Percentiles rank a stretch among this genome's conserved stretches.
Conservation (phyloP, 176 grass and related monocot genomes). For the Oryza brachyantha region DNA sequence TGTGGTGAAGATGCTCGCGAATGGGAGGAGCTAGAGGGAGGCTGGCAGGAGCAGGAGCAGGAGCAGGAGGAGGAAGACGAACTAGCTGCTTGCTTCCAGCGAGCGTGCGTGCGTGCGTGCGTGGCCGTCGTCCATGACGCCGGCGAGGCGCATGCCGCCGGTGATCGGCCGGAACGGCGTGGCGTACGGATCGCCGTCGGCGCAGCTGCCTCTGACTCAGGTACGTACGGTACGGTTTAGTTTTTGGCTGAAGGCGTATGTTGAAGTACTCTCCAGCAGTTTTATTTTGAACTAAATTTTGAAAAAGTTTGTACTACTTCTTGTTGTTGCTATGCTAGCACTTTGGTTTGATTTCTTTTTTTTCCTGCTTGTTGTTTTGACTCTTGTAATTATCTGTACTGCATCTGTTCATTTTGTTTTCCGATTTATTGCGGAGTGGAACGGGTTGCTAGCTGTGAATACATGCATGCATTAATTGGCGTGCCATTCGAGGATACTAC, state of each 20-base stretch:
- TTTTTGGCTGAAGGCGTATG: neutral
- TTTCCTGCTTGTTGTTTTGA: neutral
- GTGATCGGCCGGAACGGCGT: conserved; percentile 64
- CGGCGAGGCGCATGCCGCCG: conserved; percentile 62
- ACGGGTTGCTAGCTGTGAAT: conserved; percentile 2
- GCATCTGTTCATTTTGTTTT: neutral
- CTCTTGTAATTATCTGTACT: neutral
- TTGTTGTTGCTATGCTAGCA: neutral
- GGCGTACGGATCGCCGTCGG: conserved; percentile 59
- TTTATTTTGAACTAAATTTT: neutral
- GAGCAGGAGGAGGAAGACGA: neutral
- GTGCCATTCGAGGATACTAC: neutral
- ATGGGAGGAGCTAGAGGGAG: neutral
- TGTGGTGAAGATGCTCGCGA: neutral
- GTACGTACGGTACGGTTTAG: too few species aligned
- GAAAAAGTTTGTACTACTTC: neutral
- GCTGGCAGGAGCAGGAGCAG: too few species aligned
- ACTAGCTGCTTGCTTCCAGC: neutral
- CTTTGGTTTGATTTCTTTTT: neutral
- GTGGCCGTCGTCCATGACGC: conserved; percentile 48
- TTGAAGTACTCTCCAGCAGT: neutral
- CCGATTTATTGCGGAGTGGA: neutral
- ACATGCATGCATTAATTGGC: conserved; percentile 30
- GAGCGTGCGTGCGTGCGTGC: neutral
- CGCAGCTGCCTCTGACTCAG: conserved; percentile 62